Conservation (phyloP, 2,329 filamentous ascomycete species). For the Talaromyces sp. region DNA sequence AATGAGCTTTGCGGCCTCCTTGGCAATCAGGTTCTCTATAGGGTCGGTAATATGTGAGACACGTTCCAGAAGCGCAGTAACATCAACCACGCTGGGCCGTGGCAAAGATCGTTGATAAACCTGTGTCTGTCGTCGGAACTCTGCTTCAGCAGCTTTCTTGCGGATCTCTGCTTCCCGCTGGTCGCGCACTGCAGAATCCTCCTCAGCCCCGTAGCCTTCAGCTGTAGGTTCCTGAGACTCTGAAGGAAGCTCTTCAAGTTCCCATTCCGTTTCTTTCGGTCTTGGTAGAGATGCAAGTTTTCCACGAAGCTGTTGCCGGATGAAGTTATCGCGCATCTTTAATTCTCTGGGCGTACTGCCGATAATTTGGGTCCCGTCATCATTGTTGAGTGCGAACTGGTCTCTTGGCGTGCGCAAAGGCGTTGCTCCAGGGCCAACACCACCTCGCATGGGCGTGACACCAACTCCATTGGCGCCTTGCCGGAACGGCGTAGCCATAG, state of each 20-base stretch:
- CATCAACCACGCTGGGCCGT: constrained; percentile 68
- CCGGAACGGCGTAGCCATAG: constrained; percentile 83
- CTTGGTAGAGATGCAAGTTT: constrained; percentile 77
- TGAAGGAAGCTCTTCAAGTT: constrained; percentile 79
- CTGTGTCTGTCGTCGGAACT: constrained; percentile 80
- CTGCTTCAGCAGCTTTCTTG: constrained; percentile 63
- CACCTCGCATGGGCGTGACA: constrained; percentile 60
- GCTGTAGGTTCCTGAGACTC: constrained; percentile 63
- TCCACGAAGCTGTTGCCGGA: constrained; percentile 62
- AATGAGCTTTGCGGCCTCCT: constrained; percentile 74
- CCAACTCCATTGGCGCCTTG: constrained; percentile 59
- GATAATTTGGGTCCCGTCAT: constrained; percentile 61
- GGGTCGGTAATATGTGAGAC: constrained; percentile 61
- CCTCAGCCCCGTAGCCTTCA: constrained; percentile 54
- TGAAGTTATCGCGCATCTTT: constrained; percentile 64
- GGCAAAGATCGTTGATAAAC: constrained; percentile 85
- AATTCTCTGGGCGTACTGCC: constrained; percentile 75
- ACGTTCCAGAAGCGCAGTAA: constrained; percentile 63
- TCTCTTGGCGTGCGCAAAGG: constrained; percentile 87
- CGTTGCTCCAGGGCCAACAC: constrained; percentile 68
- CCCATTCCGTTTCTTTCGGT: constrained; percentile 91
- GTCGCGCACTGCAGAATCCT: constrained; percentile 72
- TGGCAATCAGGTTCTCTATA: constrained; percentile 66
- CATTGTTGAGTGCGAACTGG: constrained; percentile 75
- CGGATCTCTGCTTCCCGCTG: constrained; percentile 59